Evolutionary conservation across 176 grass and related monocot genomes (phyloP), one percentile per base, ranked within the genome.

Genomic region (Musa acuminata): DNA sequence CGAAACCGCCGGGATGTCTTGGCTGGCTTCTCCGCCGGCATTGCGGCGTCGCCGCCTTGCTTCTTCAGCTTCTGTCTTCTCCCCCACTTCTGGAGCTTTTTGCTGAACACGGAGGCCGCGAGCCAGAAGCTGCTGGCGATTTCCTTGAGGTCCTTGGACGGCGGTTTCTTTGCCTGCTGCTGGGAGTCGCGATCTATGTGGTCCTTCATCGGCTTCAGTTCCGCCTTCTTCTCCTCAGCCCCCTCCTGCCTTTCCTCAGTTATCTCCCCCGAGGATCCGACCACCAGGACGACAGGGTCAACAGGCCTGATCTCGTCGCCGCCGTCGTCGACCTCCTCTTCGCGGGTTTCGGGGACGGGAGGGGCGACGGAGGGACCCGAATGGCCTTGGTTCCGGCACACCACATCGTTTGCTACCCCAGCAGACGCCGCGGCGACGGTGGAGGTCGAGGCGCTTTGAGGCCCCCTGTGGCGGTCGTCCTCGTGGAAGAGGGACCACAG

Each of bases 71-170:
- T 93, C 81, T 11, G 82, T 81, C 90, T 92, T 71, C 75, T 75
- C 55, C 90, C 85, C 94, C 94, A 98, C 57, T 88, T 74, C 64
- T 93, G 90, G 75, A 85, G 86, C 84, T 87, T 93, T 72, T 84
- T 87, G 74, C 84, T 82, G 10, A 92, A 79, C 20, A 74, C 79
- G 4, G 79, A 81, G 55, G 82, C 67, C 27, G 72, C 76, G 55
- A 16, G 76, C 81, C 72, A 73, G 55, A 96, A 85, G 65, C 80
- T 82, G 24, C 81, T 72, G 25, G 67, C 62, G 22, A 69, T 65
- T 76, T 84, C 75, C 55, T 77, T 83, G 27, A 83, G 52, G 66
- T 76, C 81, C 25, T 80, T 80, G 55, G 67, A 11, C 8, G 55
- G 13, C 14, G 55, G 65, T n/a, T 82, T 82, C 64, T 75, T 82